Base-by-base conservation (phyloP, 176 grass and related monocot genomes). In the Urochloa ruziziensis region DNA sequence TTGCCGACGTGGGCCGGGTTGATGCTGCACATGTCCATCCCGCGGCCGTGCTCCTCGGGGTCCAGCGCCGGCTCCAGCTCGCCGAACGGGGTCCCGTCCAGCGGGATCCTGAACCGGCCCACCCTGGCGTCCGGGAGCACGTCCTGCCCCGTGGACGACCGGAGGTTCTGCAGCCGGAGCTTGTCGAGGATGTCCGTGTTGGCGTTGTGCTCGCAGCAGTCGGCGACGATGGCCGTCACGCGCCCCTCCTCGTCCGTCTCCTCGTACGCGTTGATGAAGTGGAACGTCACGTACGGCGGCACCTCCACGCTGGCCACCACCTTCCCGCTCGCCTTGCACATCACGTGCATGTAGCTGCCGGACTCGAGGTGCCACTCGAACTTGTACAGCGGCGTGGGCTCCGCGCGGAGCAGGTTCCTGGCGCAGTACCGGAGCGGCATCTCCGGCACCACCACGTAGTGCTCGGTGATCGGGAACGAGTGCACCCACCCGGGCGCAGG, bases 211-310 rank as follows among this genome's bases (percentile, higher is more conserved):
- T 99, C 97, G 76, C 97, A 99, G 82, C 97, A 99, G 72, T 99
- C 97, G 21, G 89, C 93, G 65, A 99, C 64, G 56, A 99, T 92
- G 8, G 85, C 93, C n/a, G 89, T 99, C 27, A 92, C 89, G 34
- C 85, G 87, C 3, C 97, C 97, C 0, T 99, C 87, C 16, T 81
- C 77, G 79, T 99, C 93, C 47, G 60, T 85, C 78, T 99, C 93
- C 83, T 99, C 97, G 68, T 94, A 99, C 48, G 97, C 97, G 73
- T 99, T 99, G 86, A 99, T 92, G 89, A 89, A 99, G 89, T 99
- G 97, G 88, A 99, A 99, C 27, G 97, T 99, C 67, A 99, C 93
- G 77, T 23, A 99, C 10, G 97, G 97, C 30, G 97, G 93, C 56
- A 99, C 97, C 86, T 99, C 93, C 11, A 96, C 97, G 75, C 93